Conservation (phyloP, 2,329 filamentous ascomycete genomes). For the Coniochaeta hoffmannii region DNA sequence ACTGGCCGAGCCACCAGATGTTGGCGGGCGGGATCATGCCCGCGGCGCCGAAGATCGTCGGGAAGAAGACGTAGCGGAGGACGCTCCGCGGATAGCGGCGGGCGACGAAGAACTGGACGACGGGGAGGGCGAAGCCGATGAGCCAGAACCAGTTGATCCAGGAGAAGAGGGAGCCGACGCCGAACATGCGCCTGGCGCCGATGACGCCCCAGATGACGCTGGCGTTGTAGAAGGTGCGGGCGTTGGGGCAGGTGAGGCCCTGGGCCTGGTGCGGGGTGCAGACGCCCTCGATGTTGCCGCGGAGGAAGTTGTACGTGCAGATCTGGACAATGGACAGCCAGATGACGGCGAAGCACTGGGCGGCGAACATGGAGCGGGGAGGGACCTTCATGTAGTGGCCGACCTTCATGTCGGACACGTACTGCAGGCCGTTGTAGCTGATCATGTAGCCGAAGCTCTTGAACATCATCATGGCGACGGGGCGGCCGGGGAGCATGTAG, state of each 20-base stretch:
- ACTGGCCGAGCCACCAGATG: conserved; percentile 62
- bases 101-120: conserved; percentile 56
- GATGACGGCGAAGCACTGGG: conserved; percentile 50
- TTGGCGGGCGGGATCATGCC: conserved; percentile 61
- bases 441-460: conserved; percentile 54
- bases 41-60: conserved; percentile 60
- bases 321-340: conserved; percentile 58
- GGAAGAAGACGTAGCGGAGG: conserved; percentile 59
- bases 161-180: conserved; percentile 52
- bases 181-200: conserved; percentile 64
- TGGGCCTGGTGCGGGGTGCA: conserved; percentile 47
- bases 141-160: conserved; percentile 65
- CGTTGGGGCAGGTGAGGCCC: conserved; percentile 49
- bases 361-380: conserved; percentile 51
- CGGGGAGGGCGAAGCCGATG: conserved; percentile 53
- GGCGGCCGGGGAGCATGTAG: not conserved
- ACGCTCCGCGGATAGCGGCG: conserved; percentile 53
- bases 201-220: conserved; percentile 69
- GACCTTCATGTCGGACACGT: conserved; percentile 58
- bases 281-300: conserved; percentile 52
- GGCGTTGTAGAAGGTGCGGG: conserved; percentile 56
- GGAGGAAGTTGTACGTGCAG: conserved; percentile 57
- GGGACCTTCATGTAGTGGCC: conserved; percentile 58
- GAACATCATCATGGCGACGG: too few relatives aligned
- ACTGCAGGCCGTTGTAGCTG: conserved; percentile 48